phyloP scores from a whole-genome alignment of 176 grass and related monocot species.

The Musa itinerans region DNA sequence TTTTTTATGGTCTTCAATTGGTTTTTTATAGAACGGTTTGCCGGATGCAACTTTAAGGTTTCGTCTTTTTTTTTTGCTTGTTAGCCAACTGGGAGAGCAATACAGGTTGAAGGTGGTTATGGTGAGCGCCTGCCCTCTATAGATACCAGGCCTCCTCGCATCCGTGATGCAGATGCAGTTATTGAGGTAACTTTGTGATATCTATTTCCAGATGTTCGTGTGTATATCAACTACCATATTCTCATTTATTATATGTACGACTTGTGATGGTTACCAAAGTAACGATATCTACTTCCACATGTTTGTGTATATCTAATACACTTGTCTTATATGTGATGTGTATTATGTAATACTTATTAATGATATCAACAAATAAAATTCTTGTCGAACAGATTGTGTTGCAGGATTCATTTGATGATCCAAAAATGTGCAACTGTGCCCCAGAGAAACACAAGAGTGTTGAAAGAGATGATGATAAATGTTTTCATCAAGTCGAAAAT shows the following conservation, averaged over 20 bases:
- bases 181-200: slow-evolving; percentile 66
- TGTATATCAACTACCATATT: not conserved
- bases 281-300: not conserved
- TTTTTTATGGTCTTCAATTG: slow-evolving; percentile 11
- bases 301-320: slow-evolving; percentile 1
- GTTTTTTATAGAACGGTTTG: not conserved
- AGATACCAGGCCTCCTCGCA: slow-evolving; percentile 57
- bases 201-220: not conserved
- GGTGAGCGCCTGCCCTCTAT: slow-evolving; percentile 74
- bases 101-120: slow-evolving; percentile 78
- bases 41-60: slow-evolving; percentile 16
- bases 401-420: slow-evolving; percentile 48
- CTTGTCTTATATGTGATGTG: not conserved
- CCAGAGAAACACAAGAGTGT: slow-evolving; percentile 47
- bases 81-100: slow-evolving; percentile 89
- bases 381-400: slow-evolving; percentile 49
- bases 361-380: not conserved
- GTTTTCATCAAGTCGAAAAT: slow-evolving; percentile 28
- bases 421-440: slow-evolving; percentile 32
- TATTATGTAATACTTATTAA: not conserved
- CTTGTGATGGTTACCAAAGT: not conserved
- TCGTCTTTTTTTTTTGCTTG: slow-evolving; percentile 15
- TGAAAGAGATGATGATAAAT: slow-evolving; percentile 34
- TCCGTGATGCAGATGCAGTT: slow-evolving; percentile 81
- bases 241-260: not conserved